phyloP scores from a whole-genome alignment of 192 early-diverging fungal genomes.

The Backusella australiensis region DNA sequence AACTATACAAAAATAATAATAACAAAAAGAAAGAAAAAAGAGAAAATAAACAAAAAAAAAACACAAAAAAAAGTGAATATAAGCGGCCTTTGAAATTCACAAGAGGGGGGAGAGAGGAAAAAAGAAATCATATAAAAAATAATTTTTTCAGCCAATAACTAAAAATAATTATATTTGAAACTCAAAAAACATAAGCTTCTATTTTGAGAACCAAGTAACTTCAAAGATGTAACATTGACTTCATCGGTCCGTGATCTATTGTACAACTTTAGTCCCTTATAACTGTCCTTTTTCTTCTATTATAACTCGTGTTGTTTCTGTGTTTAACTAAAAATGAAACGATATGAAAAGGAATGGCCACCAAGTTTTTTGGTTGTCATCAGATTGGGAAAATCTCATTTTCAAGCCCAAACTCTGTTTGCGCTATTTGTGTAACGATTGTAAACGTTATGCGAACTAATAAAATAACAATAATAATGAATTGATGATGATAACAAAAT shows the following conservation, averaged over 20 bases:
- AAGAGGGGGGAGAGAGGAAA: not conserved
- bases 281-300: not conserved
- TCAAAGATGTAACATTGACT: conserved; percentile 6
- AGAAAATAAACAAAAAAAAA: not conserved
- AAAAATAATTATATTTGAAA: not conserved
- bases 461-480: not conserved
- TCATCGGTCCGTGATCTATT: not conserved
- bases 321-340: not conserved
- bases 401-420: not conserved
- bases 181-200: not conserved
- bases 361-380: not conserved
- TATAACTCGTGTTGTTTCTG: not conserved
- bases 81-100: not conserved
- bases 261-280: not conserved
- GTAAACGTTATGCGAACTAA: not conserved
- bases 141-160: conserved; percentile 7
- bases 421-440: not conserved
- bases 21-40: not conserved
- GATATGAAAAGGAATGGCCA: not conserved
- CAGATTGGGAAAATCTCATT: not conserved
- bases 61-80: conserved; percentile 1
- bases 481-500: not conserved
- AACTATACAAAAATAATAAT: conserved; percentile 6
- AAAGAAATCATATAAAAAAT: not conserved
- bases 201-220: not conserved